These are phyloP conservation scores for Stephania cephalantha DNA, from an alignment of 164 flowering plant species.

Conservation along the genomic window DNA sequence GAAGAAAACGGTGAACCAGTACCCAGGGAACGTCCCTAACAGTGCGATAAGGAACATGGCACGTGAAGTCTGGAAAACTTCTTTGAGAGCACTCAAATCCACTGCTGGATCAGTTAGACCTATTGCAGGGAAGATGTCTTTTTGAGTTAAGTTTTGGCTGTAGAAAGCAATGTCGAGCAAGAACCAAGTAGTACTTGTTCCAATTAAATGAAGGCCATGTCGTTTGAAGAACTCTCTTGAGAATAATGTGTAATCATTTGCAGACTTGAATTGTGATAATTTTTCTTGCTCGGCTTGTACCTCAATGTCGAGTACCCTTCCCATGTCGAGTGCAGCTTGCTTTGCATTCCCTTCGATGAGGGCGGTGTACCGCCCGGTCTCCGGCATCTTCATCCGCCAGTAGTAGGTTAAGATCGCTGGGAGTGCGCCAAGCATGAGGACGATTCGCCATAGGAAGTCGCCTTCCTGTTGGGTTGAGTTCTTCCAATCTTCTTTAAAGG, in stretches of 20 bases:
- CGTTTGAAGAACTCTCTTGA: slow-evolving; percentile 30
- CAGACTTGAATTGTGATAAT: slow-evolving; percentile 24
- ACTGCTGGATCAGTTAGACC: slow-evolving; percentile 13
- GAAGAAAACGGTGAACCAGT: slow-evolving; percentile 49
- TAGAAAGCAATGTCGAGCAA: slow-evolving; percentile 36
- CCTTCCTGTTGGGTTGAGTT: slow-evolving; percentile 38
- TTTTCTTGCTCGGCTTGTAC: slow-evolving; percentile 38
- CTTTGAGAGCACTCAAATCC: slow-evolving; percentile 25
- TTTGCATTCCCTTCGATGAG: slow-evolving; percentile 43
- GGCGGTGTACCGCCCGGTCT: slow-evolving; percentile 50
- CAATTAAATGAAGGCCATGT: slow-evolving; percentile 38
- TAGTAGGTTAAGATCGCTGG: slow-evolving; percentile 41
- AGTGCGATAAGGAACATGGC: slow-evolving; percentile 41
- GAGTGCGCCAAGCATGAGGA: slow-evolving; percentile 44
- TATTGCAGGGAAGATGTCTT: slow-evolving; percentile 37
- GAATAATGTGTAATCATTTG: slow-evolving; percentile 27
- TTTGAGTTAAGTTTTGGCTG: slow-evolving; percentile 42
- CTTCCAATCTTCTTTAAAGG: not conserved
- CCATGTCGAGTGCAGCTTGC: slow-evolving; percentile 49
- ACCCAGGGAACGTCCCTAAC: slow-evolving; percentile 41
- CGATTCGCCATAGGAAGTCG: slow-evolving; percentile 39
- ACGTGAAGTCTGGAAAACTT: slow-evolving; percentile 29
- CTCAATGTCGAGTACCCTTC: slow-evolving; percentile 39
- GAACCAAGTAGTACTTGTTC: slow-evolving; percentile 42
- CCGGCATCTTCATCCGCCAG: slow-evolving; percentile 58